Evolutionary conservation across 768 basidiomycete species (phyloP).

Genomic region (Lactarius sanguifluus): DNA sequence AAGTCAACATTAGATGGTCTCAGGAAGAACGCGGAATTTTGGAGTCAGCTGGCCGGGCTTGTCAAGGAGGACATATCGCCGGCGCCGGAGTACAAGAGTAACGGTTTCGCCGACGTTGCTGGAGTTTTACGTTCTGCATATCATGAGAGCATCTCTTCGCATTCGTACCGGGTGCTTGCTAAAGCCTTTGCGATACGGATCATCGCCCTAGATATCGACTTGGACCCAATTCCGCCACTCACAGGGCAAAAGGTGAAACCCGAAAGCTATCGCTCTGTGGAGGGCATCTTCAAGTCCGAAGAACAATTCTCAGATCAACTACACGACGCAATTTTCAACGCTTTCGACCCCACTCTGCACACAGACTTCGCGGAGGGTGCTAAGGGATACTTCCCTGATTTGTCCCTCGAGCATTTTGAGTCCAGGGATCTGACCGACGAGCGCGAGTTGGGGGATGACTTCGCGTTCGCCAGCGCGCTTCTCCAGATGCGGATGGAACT

Average conservation of each 20-base stretch:
- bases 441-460: constrained; percentile 79
- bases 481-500: constrained; percentile 62
- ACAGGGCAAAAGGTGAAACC: constrained; percentile 47
- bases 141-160: constrained; percentile 59
- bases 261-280: constrained; percentile 57
- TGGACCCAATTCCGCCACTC: constrained; percentile 44
- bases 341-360: constrained; percentile 72
- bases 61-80: constrained; percentile 71
- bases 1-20: constrained; percentile 54
- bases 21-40: constrained; percentile 60
- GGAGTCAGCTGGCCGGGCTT: constrained; percentile 65
- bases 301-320: constrained; percentile 67
- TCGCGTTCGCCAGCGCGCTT: constrained; percentile 64
- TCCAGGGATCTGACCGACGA: constrained; percentile 60
- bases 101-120: constrained; percentile 48
- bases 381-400: constrained; percentile 51
- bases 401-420: constrained; percentile 65
- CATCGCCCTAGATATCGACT: constrained; percentile 70
- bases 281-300: constrained; percentile 55
- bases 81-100: constrained; percentile 62
- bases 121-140: constrained; percentile 52
- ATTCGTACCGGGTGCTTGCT: constrained; percentile 66
- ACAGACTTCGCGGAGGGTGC: constrained; percentile 56
- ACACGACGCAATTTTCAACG: constrained; percentile 64
- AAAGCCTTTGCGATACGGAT: constrained; percentile 78